Evolutionary conservation across 495 filamentous ascomycete genomes (phyloP), one percentile per base, ranked within the genome.

Genomic region (Aspergillus sclerotiicarbonarius): DNA sequence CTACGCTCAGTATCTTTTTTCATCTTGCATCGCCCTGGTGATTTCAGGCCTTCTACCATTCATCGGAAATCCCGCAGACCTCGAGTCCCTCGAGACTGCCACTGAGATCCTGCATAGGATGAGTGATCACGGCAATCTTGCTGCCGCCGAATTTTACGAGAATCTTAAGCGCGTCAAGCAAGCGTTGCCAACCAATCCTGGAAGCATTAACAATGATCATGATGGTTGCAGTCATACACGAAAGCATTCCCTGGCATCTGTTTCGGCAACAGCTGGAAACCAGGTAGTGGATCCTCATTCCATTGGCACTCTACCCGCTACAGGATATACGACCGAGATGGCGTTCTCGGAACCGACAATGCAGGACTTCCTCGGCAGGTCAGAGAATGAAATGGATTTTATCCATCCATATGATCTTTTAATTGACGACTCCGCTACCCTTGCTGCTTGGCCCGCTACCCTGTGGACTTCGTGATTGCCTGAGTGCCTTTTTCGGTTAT

Each of bases 1-100:
- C 39, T 69, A 69, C 50, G 63, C 71, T 0, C 72, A 75, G 15
- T 72, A 73, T 41, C 61, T 73, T 0, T 75, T 75, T 50, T 72
- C 71, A 3, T 54, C 55, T 9, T 63, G 64, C 2, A 53, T 70
- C 9, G 59, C 71, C 13, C 66, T 75, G 63, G 64, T 70, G 0
- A 60, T 72, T 0, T 75, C 70, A 10, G 69, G 69, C 20, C 61
- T 68, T 5, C 59, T 71, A 0, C 49, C 64, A 35, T 21, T 56
- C 1, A 35, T 55, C 25, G 65, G 65, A 2, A 61, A 62, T 30
- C 18, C 45, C 8, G 57, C 41, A 15, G 70, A 73, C 31, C 62
- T 64, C 31, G 55, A 58, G 1, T 19, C 66, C 0, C 65, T 71
- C 16, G 70, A 70, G 25, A 69, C 70, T 0, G 66, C 63, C 0